Percentiles rank a stretch among this genome's conserved stretches.
These are phyloP conservation scores for Neonectria faginata DNA, from an alignment of 2,329 filamentous ascomycete species.

Conservation along the genomic window DNA sequence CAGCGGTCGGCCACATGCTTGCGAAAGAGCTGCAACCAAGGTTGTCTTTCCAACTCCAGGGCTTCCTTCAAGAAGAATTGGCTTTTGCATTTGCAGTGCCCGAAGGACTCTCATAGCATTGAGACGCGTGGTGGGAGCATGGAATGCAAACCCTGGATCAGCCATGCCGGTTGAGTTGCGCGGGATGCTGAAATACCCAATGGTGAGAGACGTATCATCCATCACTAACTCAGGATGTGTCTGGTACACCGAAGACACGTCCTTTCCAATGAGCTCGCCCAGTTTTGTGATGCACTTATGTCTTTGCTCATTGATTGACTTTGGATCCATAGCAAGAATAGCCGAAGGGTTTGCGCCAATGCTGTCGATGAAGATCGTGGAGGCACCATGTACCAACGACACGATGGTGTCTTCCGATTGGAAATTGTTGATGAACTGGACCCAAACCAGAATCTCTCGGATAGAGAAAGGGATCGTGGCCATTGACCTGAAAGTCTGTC, in stretches of 20 bases:
- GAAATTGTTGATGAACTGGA: slow-evolving; percentile 86
- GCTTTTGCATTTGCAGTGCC: slow-evolving; percentile 88
- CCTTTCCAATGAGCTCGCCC: slow-evolving; percentile 70
- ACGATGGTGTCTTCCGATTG: slow-evolving; percentile 58
- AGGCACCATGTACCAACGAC: slow-evolving; percentile 82
- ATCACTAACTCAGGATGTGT: slow-evolving; percentile 69
- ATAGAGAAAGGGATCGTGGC: slow-evolving; percentile 85
- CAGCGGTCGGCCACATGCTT: slow-evolving; percentile 81
- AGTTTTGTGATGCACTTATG: slow-evolving; percentile 79
- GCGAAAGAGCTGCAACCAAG: slow-evolving; percentile 85
- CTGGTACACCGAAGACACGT: slow-evolving; percentile 75
- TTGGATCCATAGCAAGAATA: slow-evolving; percentile 77
- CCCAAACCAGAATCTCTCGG: slow-evolving; percentile 92
- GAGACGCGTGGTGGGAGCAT: slow-evolving; percentile 87
- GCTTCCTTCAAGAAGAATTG: slow-evolving; percentile 93
- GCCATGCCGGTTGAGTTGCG: slow-evolving; percentile 56
- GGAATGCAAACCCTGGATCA: slow-evolving; percentile 69
- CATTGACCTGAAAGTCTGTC: slow-evolving; percentile 80
- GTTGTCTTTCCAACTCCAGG: slow-evolving; percentile 99
- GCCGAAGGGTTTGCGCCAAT: slow-evolving; percentile 95
- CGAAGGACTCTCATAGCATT: slow-evolving; percentile 93
- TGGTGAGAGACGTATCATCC: slow-evolving; percentile 63
- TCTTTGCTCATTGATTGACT: slow-evolving; percentile 78
- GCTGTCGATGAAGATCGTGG: slow-evolving; percentile 95
- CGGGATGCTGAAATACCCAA: slow-evolving; percentile 80